phyloP scores from a whole-genome alignment of 345 rosid genomes.

The Brassica rapa region DNA sequence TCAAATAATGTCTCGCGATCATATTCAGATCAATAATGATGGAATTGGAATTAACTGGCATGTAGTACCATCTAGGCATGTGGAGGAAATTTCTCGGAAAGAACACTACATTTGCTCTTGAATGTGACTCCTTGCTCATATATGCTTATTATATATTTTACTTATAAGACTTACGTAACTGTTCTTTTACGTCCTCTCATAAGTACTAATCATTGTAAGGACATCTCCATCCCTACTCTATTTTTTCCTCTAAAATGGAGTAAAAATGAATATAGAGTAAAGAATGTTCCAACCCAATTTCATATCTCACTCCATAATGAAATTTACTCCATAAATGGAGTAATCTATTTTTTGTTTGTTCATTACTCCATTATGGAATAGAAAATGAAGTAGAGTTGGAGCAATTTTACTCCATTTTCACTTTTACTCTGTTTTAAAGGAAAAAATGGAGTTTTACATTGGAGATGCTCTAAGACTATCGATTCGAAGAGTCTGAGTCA shows the following conservation, averaged over 20 bases:
- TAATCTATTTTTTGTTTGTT: too few relatives aligned
- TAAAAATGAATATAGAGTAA: too few relatives aligned
- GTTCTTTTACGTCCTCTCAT: neutral
- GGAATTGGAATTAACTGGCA: slow-evolving; percentile 30
- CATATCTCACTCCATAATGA: too few relatives aligned
- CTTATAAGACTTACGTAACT: neutral
- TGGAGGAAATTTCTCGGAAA: slow-evolving; percentile 40
- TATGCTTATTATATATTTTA: neutral
- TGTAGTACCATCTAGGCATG: slow-evolving; percentile 30
- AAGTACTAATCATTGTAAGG: neutral
- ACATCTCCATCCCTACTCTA: too few relatives aligned
- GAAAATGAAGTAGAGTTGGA: too few relatives aligned
- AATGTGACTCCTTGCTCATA: slow-evolving; percentile 23
- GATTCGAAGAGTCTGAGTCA: neutral
- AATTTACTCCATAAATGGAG: too few relatives aligned
- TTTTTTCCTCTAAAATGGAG: too few relatives aligned
- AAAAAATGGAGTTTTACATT: too few relatives aligned
- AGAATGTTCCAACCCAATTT: too few relatives aligned
- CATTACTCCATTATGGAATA: too few relatives aligned
- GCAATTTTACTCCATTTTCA: too few relatives aligned
- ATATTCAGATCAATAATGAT: slow-evolving; percentile 31
- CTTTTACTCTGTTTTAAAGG: too few relatives aligned
- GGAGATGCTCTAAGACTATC: neutral
- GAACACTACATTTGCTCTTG: slow-evolving; percentile 25
- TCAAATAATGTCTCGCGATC: neutral